These are phyloP conservation scores for Cordyceps cateniannulata DNA, from an alignment of 2,329 filamentous ascomycete genomes.

Conservation along the genomic window DNA sequence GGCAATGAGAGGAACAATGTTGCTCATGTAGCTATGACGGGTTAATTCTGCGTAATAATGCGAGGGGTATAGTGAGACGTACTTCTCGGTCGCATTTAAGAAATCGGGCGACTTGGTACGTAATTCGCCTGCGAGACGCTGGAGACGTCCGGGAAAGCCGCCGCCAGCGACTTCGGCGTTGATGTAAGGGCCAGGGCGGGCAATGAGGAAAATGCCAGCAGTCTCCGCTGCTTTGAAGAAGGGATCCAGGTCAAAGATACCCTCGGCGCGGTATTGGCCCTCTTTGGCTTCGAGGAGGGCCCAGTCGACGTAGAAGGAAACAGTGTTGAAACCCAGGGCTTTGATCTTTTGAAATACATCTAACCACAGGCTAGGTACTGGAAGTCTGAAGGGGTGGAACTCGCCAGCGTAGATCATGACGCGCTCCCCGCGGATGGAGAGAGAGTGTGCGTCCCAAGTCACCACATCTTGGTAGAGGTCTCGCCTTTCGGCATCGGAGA, in stretches of 20 bases:
- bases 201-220: slow-evolving; percentile 65
- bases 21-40: slow-evolving; percentile 42
- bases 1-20: slow-evolving; percentile 55
- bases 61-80: slow-evolving; percentile 16
- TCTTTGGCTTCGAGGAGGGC: slow-evolving; percentile 62
- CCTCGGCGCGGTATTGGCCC: slow-evolving; percentile 58
- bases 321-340: slow-evolving; percentile 62
- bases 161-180: slow-evolving; percentile 64
- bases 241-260: slow-evolving; percentile 59
- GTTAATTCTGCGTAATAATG: background rate
- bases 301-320: slow-evolving; percentile 70
- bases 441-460: slow-evolving; percentile 61
- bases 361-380: slow-evolving; percentile 39
- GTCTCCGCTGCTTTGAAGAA: slow-evolving; percentile 63
- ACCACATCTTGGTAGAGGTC: slow-evolving; percentile 26
- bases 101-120: slow-evolving; percentile 52
- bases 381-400: slow-evolving; percentile 52
- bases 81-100: slow-evolving; percentile 55
- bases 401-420: slow-evolving; percentile 62
- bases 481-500: background rate
- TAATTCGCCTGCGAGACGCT: slow-evolving; percentile 51
- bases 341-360: slow-evolving; percentile 72
- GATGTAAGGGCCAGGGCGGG: slow-evolving; percentile 60
- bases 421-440: slow-evolving; percentile 60
- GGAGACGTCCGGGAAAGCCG: slow-evolving; percentile 68